Percentiles rank a stretch among this genome's conserved stretches.
Evolutionary conservation across 2,329 filamentous ascomycete genomes (phyloP).

Genomic region (Fusarium sp.): DNA sequence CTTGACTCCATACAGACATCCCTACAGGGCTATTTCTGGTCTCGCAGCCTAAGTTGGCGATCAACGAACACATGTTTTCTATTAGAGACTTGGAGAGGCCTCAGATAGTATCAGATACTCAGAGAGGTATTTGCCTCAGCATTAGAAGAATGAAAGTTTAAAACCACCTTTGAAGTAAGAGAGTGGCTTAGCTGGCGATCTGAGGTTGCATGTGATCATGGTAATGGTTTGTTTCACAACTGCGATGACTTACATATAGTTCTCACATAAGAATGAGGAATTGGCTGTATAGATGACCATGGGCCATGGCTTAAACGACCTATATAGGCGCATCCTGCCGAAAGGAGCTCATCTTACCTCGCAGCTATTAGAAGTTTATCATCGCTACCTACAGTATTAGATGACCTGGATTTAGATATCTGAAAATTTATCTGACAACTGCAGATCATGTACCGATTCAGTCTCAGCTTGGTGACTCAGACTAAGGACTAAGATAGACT

Average conservation of each 20-base stretch:
- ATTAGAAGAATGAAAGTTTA: neutral
- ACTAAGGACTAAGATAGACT: too few species aligned
- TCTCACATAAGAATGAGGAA: neutral
- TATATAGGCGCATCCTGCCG: neutral
- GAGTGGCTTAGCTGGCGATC: neutral
- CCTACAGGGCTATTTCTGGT: conserved; percentile 16
- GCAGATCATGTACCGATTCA: neutral
- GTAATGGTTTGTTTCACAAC: neutral
- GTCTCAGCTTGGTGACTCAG: neutral
- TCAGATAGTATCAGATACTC: conserved; percentile 1
- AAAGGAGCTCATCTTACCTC: neutral
- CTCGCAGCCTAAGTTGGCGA: neutral
- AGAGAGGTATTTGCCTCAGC: neutral
- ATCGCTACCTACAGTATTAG: neutral
- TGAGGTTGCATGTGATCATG: conserved; percentile 5
- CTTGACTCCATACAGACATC: conserved; percentile 18
- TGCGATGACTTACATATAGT: neutral
- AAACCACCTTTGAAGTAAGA: neutral
- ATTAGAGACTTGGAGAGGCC: conserved; percentile 2
- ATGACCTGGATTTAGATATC: neutral
- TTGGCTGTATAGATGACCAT: neutral
- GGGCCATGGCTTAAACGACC: neutral
- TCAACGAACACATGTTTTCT: neutral
- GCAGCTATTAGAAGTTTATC: neutral
- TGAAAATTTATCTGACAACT: too few species aligned